phyloP scores from a whole-genome alignment of 345 rosid species.

The Raphanus sativus region DNA sequence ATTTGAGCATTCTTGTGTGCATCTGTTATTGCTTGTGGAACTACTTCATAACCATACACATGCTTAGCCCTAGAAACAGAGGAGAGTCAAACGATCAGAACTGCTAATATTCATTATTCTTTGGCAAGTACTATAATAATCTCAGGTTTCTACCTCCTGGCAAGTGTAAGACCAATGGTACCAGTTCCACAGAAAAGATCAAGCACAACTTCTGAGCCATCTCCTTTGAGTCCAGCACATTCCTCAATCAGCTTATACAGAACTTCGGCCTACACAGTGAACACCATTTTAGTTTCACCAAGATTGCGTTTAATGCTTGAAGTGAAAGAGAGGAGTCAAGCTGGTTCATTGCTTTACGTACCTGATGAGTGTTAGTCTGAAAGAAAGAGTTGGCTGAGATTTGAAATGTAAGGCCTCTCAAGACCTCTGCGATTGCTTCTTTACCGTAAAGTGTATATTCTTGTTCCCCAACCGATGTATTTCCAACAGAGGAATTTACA shows the following conservation, averaged over 20 bases:
- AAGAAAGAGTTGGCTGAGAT: conserved; percentile 97
- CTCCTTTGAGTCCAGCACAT: conserved; percentile 76
- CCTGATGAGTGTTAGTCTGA: conserved; percentile 93
- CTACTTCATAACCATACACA: conserved; percentile 92
- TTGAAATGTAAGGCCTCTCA: conserved; percentile 82
- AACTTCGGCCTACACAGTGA: conserved; percentile 74
- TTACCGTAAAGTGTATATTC: conserved; percentile 82
- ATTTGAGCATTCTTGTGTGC: conserved; percentile 72
- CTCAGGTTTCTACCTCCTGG: conserved; percentile 52
- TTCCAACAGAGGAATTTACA: conserved; percentile 85
- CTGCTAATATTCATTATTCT: neutral
- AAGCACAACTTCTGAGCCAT: conserved; percentile 88
- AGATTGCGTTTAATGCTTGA: neutral
- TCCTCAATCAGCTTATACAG: conserved; percentile 83
- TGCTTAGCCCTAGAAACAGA: conserved; percentile 60
- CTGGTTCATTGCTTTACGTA: conserved; percentile 19
- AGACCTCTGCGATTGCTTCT: conserved; percentile 64
- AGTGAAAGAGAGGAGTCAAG: neutral
- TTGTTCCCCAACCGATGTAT: conserved; percentile 88
- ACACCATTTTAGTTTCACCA: neutral
- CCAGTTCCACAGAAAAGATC: conserved; percentile 98
- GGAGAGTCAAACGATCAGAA: neutral
- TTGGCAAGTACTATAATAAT: neutral
- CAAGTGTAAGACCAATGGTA: conserved; percentile 88
- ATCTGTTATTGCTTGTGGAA: conserved; percentile 85